phyloP scores from a whole-genome alignment of 129 eudicot species.

The Erigeron canadensis region DNA sequence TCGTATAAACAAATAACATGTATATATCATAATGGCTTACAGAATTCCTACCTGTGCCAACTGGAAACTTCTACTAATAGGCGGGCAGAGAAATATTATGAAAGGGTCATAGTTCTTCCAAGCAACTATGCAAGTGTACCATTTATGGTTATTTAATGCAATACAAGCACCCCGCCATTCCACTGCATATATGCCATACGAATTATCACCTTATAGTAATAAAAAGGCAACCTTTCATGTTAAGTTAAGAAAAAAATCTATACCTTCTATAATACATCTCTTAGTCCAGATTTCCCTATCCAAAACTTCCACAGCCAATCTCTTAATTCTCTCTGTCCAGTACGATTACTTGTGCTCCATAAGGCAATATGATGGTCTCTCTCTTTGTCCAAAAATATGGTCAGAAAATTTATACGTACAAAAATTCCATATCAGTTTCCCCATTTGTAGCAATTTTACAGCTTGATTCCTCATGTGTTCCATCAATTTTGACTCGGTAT shows the following conservation, averaged over 20 bases:
- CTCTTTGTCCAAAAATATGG: conserved; percentile 69
- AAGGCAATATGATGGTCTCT: conserved; percentile 76
- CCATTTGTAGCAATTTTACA: conserved; percentile 32
- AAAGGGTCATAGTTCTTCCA: conserved; percentile 59
- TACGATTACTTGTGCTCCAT: conserved; percentile 82
- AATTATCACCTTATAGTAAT: background rate
- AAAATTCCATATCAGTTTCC: conserved; percentile 45
- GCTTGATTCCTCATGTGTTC: conserved; percentile 31
- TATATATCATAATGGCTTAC: conserved; percentile 44
- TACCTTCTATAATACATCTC: conserved; percentile 96
- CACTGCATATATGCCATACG: background rate
- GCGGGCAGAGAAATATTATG: conserved; percentile 62
- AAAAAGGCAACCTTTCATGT: conserved; percentile 4
- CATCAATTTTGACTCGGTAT: conserved; percentile 56
- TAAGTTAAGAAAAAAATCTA: conserved; percentile 3
- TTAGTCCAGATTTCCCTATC: conserved; percentile 61
- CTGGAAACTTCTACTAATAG: conserved; percentile 85
- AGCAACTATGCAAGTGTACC: conserved; percentile 75
- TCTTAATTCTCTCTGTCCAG: conserved; percentile 92
- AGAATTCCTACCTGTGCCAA: conserved; percentile 99
- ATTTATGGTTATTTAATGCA: conserved; percentile 73
- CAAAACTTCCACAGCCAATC: conserved; percentile 94
- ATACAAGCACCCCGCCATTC: conserved; percentile 81
- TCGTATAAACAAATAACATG: background rate
- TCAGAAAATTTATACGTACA: conserved; percentile 66